Evolutionary conservation across 495 filamentous ascomycete species (phyloP).

Genomic region (Extremus antarcticus): DNA sequence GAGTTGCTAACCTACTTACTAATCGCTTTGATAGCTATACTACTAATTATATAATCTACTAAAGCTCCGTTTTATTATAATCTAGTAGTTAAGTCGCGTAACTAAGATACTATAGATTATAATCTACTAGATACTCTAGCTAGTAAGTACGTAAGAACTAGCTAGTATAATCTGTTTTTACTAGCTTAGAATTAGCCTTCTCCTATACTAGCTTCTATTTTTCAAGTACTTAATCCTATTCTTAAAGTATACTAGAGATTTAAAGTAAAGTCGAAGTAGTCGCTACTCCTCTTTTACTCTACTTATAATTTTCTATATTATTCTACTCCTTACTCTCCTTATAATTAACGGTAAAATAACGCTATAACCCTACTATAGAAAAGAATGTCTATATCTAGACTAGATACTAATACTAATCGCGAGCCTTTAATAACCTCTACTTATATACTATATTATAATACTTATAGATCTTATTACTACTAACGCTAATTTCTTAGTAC

Average conservation of each 20-base stretch:
- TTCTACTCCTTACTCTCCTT: too few species aligned
- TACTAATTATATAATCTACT: too few species aligned
- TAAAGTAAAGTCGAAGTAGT: too few species aligned
- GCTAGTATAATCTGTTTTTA: constrained; percentile 2
- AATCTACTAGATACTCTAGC: not conserved
- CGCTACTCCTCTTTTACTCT: too few species aligned
- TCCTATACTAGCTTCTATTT: not conserved
- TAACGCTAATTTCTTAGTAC: not conserved
- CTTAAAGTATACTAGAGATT: too few species aligned
- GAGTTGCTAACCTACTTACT: not conserved
- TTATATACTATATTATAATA: not conserved
- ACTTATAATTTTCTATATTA: too few species aligned
- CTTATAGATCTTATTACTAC: not conserved
- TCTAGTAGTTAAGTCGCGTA: not conserved
- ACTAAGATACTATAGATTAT: not conserved
- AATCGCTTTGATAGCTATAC: not conserved
- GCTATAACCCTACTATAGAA: not conserved
- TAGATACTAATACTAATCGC: not conserved
- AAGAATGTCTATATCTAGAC: constrained; percentile 6
- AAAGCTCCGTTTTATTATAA: not conserved
- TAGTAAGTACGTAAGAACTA: constrained; percentile 2
- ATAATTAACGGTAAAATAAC: constrained; percentile 6
- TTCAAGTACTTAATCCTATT: not conserved
- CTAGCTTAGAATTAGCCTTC: not conserved
- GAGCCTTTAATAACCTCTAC: not conserved